Percentiles rank a stretch among this genome's conserved stretches.
Conservation (phyloP, 2,329 filamentous ascomycete genomes). For the Penicillium sp. region DNA sequence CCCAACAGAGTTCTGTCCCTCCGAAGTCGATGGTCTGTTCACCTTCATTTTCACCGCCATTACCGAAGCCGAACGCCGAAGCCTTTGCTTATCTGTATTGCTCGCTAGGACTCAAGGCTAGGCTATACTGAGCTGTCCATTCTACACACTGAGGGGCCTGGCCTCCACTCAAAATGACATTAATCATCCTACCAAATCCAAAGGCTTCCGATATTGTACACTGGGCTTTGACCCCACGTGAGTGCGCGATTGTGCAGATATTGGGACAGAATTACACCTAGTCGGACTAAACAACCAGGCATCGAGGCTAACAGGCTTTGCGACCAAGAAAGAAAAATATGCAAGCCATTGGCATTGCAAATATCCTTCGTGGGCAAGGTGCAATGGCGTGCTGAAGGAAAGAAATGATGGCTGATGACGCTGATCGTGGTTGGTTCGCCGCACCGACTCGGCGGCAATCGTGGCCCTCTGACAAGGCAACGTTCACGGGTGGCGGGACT, state of each 20-base stretch:
- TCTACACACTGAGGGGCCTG: background rate
- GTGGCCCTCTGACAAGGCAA: background rate
- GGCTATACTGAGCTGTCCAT: background rate
- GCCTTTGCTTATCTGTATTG: slow-evolving; percentile 5
- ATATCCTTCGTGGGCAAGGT: background rate
- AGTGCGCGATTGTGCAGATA: too few relatives aligned
- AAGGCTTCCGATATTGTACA: too few relatives aligned
- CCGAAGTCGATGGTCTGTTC: slow-evolving; percentile 28
- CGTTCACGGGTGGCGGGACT: background rate
- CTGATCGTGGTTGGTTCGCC: too few relatives aligned
- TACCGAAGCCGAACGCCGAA: background rate
- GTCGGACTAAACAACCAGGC: background rate
- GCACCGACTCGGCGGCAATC: background rate
- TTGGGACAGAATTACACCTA: background rate
- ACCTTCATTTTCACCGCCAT: slow-evolving; percentile 29
- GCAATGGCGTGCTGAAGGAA: background rate
- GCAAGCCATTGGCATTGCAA: background rate
- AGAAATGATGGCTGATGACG: background rate
- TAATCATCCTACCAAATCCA: too few relatives aligned
- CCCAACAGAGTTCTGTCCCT: slow-evolving; percentile 14
- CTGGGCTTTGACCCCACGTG: too few relatives aligned
- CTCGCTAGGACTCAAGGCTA: slow-evolving; percentile 26
- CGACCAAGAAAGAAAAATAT: background rate
- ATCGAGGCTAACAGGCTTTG: background rate
- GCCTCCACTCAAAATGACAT: background rate